Conservation (phyloP, 2,329 filamentous ascomycete genomes). For the Scleromitrula shiraiana region DNA sequence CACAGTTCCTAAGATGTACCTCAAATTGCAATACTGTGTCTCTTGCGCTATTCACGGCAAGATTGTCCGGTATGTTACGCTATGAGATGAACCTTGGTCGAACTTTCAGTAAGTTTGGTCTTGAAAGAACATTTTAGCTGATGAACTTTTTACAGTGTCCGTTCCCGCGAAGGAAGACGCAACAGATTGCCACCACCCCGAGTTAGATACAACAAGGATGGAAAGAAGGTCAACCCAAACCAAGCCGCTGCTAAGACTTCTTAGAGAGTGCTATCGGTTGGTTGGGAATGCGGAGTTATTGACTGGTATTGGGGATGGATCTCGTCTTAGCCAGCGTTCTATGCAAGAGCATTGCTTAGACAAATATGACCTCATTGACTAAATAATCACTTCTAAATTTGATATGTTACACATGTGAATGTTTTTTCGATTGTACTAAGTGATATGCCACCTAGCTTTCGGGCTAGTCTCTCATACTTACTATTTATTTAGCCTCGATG, state of each 20-base stretch:
- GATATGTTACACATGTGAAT: background rate
- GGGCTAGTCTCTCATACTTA: too few relatives aligned
- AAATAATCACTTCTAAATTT: background rate
- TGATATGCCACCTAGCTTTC: too few relatives aligned
- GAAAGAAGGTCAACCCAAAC: slow-evolving; percentile 84
- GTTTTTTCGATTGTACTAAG: too few relatives aligned
- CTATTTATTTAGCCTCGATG: too few relatives aligned
- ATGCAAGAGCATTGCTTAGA: slow-evolving; percentile 11
- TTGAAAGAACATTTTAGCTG: slow-evolving; percentile 37
- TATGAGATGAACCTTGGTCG: slow-evolving; percentile 55
- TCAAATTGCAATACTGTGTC: slow-evolving; percentile 99
- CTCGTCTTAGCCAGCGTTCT: slow-evolving; percentile 7
- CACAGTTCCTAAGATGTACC: slow-evolving; percentile 99
- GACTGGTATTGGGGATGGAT: slow-evolving; percentile 8
- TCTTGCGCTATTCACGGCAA: slow-evolving; percentile 99
- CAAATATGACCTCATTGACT: slow-evolving; percentile 10
- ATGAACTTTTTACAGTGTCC: slow-evolving; percentile 60
- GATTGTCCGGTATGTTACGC: slow-evolving; percentile 91
- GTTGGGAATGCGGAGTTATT: slow-evolving; percentile 8
- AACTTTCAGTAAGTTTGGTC: slow-evolving; percentile 31
- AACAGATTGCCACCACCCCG: slow-evolving; percentile 97
- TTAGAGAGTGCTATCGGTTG: slow-evolving; percentile 15
- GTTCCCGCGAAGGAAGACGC: slow-evolving; percentile 91
- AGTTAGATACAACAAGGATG: slow-evolving; percentile 99
- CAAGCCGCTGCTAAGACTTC: slow-evolving; percentile 30